These are phyloP conservation scores for Capsicum baccatum DNA, from an alignment of 257 asterid genomes.

Conservation along the genomic window DNA sequence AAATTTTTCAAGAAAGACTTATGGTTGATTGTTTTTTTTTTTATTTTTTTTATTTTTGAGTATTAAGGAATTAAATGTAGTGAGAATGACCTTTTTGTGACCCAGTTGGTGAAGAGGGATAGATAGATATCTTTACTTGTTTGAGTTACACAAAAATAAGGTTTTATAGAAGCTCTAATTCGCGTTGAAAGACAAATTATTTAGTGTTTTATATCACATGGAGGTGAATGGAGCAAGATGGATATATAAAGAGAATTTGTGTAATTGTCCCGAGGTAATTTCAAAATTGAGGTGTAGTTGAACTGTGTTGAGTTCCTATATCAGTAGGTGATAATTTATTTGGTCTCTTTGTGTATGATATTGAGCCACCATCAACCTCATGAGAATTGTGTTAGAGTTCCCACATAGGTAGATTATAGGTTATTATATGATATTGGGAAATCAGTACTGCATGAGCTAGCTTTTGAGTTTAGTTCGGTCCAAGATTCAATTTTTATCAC, in stretches of 20 bases:
- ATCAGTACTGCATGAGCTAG: not conserved
- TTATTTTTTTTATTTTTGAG: not conserved
- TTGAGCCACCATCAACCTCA: not conserved
- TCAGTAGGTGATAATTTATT: not conserved
- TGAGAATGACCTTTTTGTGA: not conserved
- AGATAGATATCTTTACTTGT: not conserved
- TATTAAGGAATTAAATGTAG: slow-evolving; percentile 11
- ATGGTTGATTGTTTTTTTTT: slow-evolving; percentile 9
- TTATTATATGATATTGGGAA: not conserved
- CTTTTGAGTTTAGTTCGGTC: not conserved
- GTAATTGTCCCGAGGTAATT: not conserved
- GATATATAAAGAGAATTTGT: not conserved
- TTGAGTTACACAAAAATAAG: not conserved
- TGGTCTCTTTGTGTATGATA: not conserved
- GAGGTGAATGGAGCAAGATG: not conserved
- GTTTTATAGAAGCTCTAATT: not conserved
- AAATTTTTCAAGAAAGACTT: not conserved
- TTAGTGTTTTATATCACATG: not conserved
- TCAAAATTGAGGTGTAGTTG: not conserved
- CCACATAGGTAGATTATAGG: not conserved
- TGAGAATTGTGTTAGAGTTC: not conserved
- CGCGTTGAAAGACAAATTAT: not conserved
- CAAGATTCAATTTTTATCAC: not conserved
- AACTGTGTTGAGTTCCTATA: slow-evolving; percentile 5
- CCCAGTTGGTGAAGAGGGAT: no score